Evolutionary conservation across 129 eudicot species (phyloP).

Genomic region (Ambrosia artemisiifolia): DNA sequence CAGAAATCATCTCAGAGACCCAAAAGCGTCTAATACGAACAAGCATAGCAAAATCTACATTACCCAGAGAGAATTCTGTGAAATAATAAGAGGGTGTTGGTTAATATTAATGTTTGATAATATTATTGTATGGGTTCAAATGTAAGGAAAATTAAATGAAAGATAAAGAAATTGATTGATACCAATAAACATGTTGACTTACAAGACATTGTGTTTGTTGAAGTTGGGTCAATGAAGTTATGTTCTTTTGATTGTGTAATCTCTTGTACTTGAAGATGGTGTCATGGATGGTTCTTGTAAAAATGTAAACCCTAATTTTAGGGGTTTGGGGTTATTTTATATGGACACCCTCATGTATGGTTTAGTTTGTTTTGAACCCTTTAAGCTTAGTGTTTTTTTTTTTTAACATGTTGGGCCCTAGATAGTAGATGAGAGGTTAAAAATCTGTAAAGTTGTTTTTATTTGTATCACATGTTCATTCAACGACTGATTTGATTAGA

Average conservation of each 20-base stretch:
- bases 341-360: too few relatives aligned
- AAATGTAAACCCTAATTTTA: constrained; percentile 30
- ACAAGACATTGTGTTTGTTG: constrained; percentile 23
- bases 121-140: neutral
- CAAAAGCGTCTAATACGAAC: constrained; percentile 30
- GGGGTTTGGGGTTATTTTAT: constrained; percentile 8
- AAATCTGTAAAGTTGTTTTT: too few relatives aligned
- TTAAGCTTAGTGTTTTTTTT: too few relatives aligned
- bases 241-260: constrained; percentile 6
- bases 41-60: constrained; percentile 40
- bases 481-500: too few relatives aligned
- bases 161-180: neutral
- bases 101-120: neutral
- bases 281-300: constrained; percentile 17
- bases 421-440: too few relatives aligned
- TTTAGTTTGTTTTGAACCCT: too few relatives aligned
- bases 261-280: constrained; percentile 7
- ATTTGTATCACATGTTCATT: too few relatives aligned
- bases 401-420: too few relatives aligned
- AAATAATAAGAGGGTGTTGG: constrained; percentile 16
- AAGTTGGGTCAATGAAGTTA: neutral
- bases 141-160: neutral
- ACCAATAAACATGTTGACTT: constrained; percentile 9
- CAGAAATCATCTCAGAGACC: constrained; percentile 44
- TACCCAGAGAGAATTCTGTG: constrained; percentile 25